phyloP scores from a whole-genome alignment of 768 basidiomycete genomes.

The Pleurotus eryngii region DNA sequence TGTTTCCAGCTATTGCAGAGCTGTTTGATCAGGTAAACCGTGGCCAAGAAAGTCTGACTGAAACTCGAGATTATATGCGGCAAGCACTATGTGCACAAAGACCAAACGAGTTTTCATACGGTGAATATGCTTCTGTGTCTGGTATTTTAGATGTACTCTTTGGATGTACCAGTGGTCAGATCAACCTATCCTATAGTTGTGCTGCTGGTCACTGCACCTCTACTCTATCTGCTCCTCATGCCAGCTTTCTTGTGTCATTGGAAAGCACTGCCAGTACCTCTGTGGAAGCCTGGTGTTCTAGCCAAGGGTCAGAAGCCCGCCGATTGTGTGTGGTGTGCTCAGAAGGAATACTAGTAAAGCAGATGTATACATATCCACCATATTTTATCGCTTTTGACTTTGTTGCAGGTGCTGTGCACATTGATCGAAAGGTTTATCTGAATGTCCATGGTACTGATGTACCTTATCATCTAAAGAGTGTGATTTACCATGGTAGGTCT shows the following conservation, averaged over 20 bases:
- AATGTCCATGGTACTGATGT: neutral
- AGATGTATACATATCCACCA: neutral
- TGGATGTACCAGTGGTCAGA: neutral
- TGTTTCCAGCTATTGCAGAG: neutral
- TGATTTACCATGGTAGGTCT: conserved; percentile 16
- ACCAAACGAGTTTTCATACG: neutral
- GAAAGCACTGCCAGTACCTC: neutral
- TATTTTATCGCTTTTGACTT: conserved; percentile 10
- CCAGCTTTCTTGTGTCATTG: neutral
- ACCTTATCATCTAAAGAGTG: conserved; percentile 10
- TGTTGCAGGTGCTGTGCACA: neutral
- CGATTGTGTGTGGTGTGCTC: neutral
- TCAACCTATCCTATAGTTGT: neutral
- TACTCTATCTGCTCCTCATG: neutral
- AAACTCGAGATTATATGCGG: neutral
- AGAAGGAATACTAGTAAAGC: neutral
- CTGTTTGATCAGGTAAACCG: neutral
- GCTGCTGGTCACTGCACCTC: neutral
- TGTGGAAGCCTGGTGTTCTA: too few species aligned
- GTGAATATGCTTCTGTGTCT: neutral
- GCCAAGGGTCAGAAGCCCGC: too few species aligned
- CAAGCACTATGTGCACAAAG: neutral
- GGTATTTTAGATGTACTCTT: neutral
- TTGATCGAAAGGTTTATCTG: conserved; percentile 6
- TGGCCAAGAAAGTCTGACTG: neutral